Percentiles rank a stretch among this genome's conserved stretches.
phyloP scores from a whole-genome alignment of 306 rosid species.

The Begonia peltatifolia region DNA sequence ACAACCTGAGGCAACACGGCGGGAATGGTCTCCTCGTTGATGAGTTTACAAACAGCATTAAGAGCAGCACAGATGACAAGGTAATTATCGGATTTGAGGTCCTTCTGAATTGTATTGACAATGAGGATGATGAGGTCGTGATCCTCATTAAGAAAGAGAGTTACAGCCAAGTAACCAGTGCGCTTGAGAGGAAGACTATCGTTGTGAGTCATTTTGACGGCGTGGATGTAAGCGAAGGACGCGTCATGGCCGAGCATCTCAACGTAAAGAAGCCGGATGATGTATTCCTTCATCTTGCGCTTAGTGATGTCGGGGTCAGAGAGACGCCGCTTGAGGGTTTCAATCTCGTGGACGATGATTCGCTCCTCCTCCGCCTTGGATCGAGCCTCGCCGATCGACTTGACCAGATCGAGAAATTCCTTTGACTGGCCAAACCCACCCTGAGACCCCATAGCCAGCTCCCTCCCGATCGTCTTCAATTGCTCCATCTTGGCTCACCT shows the following conservation, averaged over 20 bases:
- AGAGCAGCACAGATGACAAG: slow-evolving; percentile 82
- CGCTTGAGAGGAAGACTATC: slow-evolving; percentile 59
- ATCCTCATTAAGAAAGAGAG: slow-evolving; percentile 63
- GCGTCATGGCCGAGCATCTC: slow-evolving; percentile 96
- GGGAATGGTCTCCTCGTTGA: slow-evolving; percentile 87
- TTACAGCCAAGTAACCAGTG: slow-evolving; percentile 90
- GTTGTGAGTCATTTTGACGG: slow-evolving; percentile 94
- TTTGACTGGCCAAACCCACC: slow-evolving; percentile 94
- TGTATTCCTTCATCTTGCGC: slow-evolving; percentile 93
- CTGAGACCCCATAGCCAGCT: slow-evolving; percentile 95
- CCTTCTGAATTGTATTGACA: slow-evolving; percentile 94
- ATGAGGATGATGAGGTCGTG: slow-evolving; percentile 89
- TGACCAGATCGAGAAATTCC: slow-evolving; percentile 79
- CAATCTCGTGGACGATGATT: slow-evolving; percentile 80
- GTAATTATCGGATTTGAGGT: slow-evolving; percentile 69
- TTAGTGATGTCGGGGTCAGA: slow-evolving; percentile 75
- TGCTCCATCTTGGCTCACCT: too few relatives aligned
- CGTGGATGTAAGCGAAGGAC: slow-evolving; percentile 88
- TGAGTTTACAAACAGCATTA: slow-evolving; percentile 66
- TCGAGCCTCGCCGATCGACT: slow-evolving; percentile 95
- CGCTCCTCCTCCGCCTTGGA: slow-evolving; percentile 94
- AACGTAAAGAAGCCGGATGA: slow-evolving; percentile 73
- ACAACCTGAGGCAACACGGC: slow-evolving; percentile 85
- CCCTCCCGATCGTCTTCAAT: slow-evolving; percentile 78
- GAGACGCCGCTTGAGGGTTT: slow-evolving; percentile 76